Evolutionary conservation across 768 basidiomycete genomes (phyloP), one percentile per base, ranked within the genome.

Genomic region (Suillus subluteus): DNA sequence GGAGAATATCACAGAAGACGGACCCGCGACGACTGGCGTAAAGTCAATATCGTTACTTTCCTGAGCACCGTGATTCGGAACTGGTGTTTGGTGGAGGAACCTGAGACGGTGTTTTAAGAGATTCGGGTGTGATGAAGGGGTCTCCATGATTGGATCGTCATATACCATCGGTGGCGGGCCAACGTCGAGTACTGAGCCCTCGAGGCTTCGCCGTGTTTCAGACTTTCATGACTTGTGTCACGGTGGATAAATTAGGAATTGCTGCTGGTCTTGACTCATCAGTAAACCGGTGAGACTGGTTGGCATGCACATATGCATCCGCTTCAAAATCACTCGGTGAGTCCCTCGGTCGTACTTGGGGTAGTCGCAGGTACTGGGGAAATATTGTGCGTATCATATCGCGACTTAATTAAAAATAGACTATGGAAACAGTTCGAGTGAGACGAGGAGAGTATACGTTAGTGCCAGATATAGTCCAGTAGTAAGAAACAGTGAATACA

Each of bases 21-120:
- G 64, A 55, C 65, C 70, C 1, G 68, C 61, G n/a, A 67, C 72
- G n/a, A 67, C 72, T 11, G 74, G 72, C 0, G 72, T 75, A n/a
- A 59, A 58, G 55, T 73, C 68, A 2, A 64, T 37, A 46, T 32
- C 18, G 3, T 48, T 54, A 30, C 23, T 37, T 41, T 72, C 70
- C 1, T 58, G 67, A 16, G 37, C 58, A 43, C 44, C 9, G 9
- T 37, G 65, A 16, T 16, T 26, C 48, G 69, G 70, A 55, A 69
- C 73, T 43, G 69, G 65, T 41, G 66, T 74, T n/a, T 68, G 73
- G 35, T 70, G 66, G 43, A 69, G 55, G 13, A 71, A 35, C 43
- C 70, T 65, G 30, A 69, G 64, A 59, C 73, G 69, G n/a, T 73
- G 71, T n/a, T 62, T 68, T 59, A 65, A 58, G 16, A 68, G 65